A percentile compares a stretch with the other conserved stretches of the same genome.
Conservation (phyloP, 495 filamentous ascomycete species). For the Aspergillus coremiiformis region DNA sequence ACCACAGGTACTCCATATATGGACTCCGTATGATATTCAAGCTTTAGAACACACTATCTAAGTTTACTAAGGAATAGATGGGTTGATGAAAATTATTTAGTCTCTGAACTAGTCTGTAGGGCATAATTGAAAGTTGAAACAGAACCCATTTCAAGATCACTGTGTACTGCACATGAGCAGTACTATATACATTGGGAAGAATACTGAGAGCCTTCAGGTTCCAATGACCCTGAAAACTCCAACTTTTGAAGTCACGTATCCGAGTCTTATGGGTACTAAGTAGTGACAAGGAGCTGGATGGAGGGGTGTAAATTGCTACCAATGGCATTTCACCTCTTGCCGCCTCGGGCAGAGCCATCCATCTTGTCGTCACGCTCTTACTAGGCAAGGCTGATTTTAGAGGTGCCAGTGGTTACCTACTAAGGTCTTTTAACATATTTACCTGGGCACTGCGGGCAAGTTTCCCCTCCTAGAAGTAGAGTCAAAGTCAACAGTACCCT, state of each 20-base stretch:
- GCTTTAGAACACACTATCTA: background rate
- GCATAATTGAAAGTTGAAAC: background rate
- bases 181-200: background rate
- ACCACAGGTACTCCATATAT: background rate
- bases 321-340: background rate
- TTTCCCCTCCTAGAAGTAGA: background rate
- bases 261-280: background rate
- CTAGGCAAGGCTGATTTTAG: background rate
- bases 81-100: background rate
- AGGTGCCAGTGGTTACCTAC: background rate
- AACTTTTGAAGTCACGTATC: too few relatives aligned
- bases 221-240: too few relatives aligned
- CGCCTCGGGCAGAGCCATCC: background rate
- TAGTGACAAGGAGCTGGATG: background rate
- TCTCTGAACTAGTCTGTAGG: background rate
- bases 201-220: too few relatives aligned
- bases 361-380: background rate
- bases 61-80: background rate
- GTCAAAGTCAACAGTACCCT: background rate
- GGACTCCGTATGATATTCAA: background rate
- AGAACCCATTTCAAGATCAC: background rate
- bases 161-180: background rate
- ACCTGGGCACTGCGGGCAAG: too few relatives aligned
- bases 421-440: background rate
- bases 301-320: background rate